Conservation (phyloP, 441 rosid species). For the Corymbia citriodora region DNA sequence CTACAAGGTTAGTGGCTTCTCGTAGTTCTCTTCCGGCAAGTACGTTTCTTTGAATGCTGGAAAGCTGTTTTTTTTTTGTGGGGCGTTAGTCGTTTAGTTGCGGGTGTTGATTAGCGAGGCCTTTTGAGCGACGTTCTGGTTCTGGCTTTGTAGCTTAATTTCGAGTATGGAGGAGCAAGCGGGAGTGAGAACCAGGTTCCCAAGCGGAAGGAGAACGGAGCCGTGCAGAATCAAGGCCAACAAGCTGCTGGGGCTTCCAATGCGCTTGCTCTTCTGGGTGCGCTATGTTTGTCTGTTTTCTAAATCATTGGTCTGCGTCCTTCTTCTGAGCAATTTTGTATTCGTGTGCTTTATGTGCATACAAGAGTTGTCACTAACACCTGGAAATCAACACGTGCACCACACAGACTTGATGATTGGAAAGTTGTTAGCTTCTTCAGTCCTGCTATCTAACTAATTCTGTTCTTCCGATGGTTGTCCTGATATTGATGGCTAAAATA, state of each 20-base stretch:
- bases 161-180: slow-evolving; percentile 54
- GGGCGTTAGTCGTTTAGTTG: background rate
- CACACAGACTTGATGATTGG: background rate
- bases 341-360: background rate
- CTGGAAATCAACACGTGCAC: background rate
- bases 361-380: background rate
- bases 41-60: background rate
- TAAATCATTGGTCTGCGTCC: background rate
- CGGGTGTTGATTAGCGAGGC: background rate
- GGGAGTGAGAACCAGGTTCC: slow-evolving; percentile 33
- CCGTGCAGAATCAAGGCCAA: slow-evolving; percentile 12
- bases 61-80: background rate
- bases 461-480: background rate
- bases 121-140: background rate
- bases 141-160: slow-evolving; percentile 36
- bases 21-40: background rate
- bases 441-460: background rate
- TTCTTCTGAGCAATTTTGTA: background rate
- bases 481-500: background rate
- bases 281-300: background rate
- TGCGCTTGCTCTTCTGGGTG: slow-evolving; percentile 80
- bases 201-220: slow-evolving; percentile 22
- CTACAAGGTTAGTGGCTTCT: slow-evolving; percentile 61
- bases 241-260: slow-evolving; percentile 41
- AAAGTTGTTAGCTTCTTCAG: background rate